Percentiles rank a stretch among this genome's conserved stretches.
Conservation (phyloP, 768 basidiomycete species). For the Phaffia tasmanica region DNA sequence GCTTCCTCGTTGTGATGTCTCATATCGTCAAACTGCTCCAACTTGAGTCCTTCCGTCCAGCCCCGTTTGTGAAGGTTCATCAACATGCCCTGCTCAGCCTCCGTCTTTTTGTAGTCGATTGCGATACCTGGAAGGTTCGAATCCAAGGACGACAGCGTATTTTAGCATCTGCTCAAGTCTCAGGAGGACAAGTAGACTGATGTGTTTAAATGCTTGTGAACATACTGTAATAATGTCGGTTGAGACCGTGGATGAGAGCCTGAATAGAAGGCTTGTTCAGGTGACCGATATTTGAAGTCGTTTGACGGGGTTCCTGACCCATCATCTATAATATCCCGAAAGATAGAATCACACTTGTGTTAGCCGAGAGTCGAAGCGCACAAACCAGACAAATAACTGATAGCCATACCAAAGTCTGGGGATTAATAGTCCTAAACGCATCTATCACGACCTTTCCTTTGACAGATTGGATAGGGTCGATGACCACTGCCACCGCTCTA, state of each 20-base stretch:
- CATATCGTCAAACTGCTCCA: conserved; percentile 78
- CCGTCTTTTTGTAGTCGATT: conserved; percentile 96
- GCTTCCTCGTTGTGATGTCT: conserved; percentile 82
- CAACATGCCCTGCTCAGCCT: conserved; percentile 94
- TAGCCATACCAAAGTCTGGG: conserved; percentile 51
- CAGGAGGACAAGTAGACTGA: background rate
- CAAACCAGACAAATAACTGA: background rate
- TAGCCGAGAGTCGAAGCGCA: background rate
- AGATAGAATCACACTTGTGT: background rate
- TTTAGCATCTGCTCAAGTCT: background rate
- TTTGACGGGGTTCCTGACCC: conserved; percentile 90
- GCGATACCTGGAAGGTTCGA: conserved; percentile 48
- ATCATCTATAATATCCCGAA: conserved; percentile 42
- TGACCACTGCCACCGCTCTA: conserved; percentile 90
- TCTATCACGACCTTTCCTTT: conserved; percentile 96
- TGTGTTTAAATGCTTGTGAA: background rate
- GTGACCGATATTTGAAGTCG: conserved; percentile 95
- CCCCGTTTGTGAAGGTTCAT: conserved; percentile 98
- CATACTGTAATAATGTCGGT: conserved; percentile 28
- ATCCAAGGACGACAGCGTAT: background rate
- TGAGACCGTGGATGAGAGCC: conserved; percentile 46
- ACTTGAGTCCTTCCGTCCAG: conserved; percentile 93
- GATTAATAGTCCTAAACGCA: conserved; percentile 93
- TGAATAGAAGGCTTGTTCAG: conserved; percentile 99
- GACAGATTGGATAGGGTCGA: conserved; percentile 98